Evolutionary conservation across 116 monocot species (phyloP).

Genomic region (Cymodocea nodosa): DNA sequence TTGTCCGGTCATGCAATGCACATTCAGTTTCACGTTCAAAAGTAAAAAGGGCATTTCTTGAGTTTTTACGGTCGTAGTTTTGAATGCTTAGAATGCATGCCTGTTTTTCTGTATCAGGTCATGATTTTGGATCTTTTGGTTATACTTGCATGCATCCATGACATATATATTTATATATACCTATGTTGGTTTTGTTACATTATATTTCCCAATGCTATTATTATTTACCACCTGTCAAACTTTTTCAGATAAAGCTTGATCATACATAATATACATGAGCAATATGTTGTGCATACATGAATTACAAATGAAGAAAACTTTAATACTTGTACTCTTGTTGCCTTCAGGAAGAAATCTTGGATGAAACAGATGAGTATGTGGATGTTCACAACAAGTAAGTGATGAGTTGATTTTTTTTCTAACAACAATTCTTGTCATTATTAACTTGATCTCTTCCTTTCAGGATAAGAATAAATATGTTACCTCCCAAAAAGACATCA

Average conservation of each 20-base stretch:
- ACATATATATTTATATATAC: neutral
- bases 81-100: neutral
- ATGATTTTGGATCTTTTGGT: neutral
- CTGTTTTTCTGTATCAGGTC: neutral
- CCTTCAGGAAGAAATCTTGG: slow-evolving; percentile 91
- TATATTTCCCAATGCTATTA: neutral
- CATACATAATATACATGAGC: no score
- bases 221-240: neutral
- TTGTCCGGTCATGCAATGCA: neutral
- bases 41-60: no score
- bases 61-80: no score
- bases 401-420: neutral
- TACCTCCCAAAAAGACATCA: slow-evolving; percentile 44
- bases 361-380: slow-evolving; percentile 97
- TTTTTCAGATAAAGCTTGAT: neutral
- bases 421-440: neutral
- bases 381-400: slow-evolving; percentile 97
- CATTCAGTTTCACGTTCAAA: no score
- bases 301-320: neutral
- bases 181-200: neutral
- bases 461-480: slow-evolving; percentile 96
- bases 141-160: neutral
- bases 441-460: slow-evolving; percentile 9
- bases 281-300: neutral
- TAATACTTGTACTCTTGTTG: neutral